These are phyloP conservation scores for Albophoma yamanashiensis DNA, from an alignment of 2,329 filamentous ascomycete species.

Conservation along the genomic window DNA sequence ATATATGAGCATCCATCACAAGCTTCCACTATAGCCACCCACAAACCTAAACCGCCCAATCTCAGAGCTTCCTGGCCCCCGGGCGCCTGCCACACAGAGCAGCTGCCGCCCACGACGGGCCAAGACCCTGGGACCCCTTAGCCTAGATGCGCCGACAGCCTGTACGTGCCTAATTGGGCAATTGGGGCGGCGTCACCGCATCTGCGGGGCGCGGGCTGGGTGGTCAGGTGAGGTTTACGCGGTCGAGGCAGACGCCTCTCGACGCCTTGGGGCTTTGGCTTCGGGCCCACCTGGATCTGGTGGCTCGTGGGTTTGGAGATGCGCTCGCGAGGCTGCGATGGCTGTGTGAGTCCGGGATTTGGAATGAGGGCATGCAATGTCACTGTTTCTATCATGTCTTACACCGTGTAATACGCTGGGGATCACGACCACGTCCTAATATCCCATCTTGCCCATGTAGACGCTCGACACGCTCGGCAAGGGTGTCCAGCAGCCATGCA, in stretches of 20 bases:
- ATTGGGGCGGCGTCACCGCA: not conserved
- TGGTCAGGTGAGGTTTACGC: not conserved
- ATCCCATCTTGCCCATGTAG: no score
- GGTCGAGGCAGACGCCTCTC: not conserved
- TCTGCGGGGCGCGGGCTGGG: not conserved
- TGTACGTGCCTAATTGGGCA: no score
- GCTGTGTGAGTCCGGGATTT: no score
- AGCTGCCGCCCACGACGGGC: not conserved
- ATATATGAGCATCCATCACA: not conserved
- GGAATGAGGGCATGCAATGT: not conserved
- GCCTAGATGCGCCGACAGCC: not conserved
- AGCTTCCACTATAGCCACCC: not conserved
- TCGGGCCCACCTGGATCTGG: not conserved
- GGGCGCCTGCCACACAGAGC: not conserved
- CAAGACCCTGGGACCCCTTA: not conserved
- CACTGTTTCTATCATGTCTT: not conserved
- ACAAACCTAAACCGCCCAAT: not conserved
- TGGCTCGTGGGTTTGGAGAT: not conserved
- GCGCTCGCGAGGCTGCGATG: not conserved
- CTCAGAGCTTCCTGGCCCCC: not conserved
- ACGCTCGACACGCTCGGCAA: no score
- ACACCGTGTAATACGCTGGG: not conserved
- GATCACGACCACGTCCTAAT: no score
- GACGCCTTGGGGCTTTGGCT: not conserved
- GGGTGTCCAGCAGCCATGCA: not conserved